Evolutionary conservation across 129 eudicot genomes (phyloP).

Genomic region (Chrysanthemum seticuspe): DNA sequence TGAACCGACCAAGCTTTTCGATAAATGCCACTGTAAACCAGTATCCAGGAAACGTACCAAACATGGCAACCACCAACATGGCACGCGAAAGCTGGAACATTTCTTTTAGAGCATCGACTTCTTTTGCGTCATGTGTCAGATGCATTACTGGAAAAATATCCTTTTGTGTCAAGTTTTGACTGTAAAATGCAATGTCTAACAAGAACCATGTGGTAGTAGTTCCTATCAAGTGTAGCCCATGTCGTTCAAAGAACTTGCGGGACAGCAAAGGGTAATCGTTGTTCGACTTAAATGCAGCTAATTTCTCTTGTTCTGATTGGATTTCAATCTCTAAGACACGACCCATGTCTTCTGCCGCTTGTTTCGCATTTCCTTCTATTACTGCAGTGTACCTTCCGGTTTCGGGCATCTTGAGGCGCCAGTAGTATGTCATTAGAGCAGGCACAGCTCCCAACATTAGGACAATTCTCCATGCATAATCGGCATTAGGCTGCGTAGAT

Average conservation of each 20-base stretch:
- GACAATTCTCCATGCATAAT: slow-evolving; percentile 57
- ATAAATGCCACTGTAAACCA: slow-evolving; percentile 72
- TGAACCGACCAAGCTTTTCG: slow-evolving; percentile 53
- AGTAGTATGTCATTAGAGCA: slow-evolving; percentile 52
- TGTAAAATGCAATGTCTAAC: slow-evolving; percentile 59
- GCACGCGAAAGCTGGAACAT: slow-evolving; percentile 61
- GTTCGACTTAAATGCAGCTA: slow-evolving; percentile 36
- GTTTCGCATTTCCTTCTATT: slow-evolving; percentile 54
- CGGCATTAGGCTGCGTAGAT: slow-evolving; percentile 47
- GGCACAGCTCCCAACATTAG: slow-evolving; percentile 63
- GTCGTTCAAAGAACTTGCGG: slow-evolving; percentile 38
- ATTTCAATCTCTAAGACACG: slow-evolving; percentile 56
- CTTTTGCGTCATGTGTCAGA: slow-evolving; percentile 17
- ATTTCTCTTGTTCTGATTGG: slow-evolving; percentile 42
- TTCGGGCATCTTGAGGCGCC: slow-evolving; percentile 70
- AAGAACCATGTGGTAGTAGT: slow-evolving; percentile 58
- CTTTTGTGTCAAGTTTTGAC: slow-evolving; percentile 61
- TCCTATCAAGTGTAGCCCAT: slow-evolving; percentile 55
- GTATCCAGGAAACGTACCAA: slow-evolving; percentile 65
- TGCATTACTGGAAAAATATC: slow-evolving; percentile 57
- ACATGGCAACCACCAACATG: slow-evolving; percentile 49
- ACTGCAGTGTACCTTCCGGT: slow-evolving; percentile 65
- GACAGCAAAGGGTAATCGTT: slow-evolving; percentile 49
- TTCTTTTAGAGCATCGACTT: slow-evolving; percentile 46
- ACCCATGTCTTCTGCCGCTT: slow-evolving; percentile 66